A percentile compares a stretch with the other conserved stretches of the same genome.
phyloP scores from a whole-genome alignment of 768 basidiomycete species.

The Trametes punicea region DNA sequence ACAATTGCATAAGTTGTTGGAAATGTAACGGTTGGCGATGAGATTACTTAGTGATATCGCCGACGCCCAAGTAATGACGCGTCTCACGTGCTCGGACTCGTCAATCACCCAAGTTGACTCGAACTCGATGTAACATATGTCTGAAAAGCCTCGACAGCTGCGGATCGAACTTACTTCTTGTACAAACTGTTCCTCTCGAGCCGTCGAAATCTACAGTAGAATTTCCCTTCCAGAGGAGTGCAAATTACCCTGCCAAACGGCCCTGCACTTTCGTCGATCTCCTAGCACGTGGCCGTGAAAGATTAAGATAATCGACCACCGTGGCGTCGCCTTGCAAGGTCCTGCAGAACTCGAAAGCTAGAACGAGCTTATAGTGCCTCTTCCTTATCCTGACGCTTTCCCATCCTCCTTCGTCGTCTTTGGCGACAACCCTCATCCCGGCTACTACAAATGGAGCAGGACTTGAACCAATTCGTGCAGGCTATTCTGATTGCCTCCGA shows the following conservation, averaged over 20 bases:
- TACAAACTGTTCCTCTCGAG: too few relatives aligned
- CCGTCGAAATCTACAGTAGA: not conserved
- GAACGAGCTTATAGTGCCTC: not conserved
- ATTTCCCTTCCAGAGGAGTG: too few relatives aligned
- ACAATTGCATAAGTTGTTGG: not conserved
- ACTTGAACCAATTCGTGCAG: conserved; percentile 73
- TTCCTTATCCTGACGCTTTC: not conserved
- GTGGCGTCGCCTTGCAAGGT: conserved; percentile 5
- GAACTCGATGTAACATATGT: conserved; percentile 1
- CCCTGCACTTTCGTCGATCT: conserved; percentile 14
- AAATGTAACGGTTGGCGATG: not conserved
- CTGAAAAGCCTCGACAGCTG: not conserved
- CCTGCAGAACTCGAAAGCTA: not conserved
- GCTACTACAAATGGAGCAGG: conserved; percentile 56
- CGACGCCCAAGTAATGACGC: not conserved
- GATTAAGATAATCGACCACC: conserved; percentile 24
- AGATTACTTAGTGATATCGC: not conserved
- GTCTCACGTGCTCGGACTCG: conserved; percentile 14
- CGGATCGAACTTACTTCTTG: too few relatives aligned
- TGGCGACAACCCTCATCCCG: conserved; percentile 16
- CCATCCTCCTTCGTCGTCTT: conserved; percentile 14
- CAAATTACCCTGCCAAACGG: not conserved
- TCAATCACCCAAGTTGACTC: conserved; percentile 15
- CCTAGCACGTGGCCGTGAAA: conserved; percentile 22
- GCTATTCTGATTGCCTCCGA: conserved; percentile 89